Evolutionary conservation across 257 asterid species (phyloP).

Genomic region (Linderniella brevidens): DNA sequence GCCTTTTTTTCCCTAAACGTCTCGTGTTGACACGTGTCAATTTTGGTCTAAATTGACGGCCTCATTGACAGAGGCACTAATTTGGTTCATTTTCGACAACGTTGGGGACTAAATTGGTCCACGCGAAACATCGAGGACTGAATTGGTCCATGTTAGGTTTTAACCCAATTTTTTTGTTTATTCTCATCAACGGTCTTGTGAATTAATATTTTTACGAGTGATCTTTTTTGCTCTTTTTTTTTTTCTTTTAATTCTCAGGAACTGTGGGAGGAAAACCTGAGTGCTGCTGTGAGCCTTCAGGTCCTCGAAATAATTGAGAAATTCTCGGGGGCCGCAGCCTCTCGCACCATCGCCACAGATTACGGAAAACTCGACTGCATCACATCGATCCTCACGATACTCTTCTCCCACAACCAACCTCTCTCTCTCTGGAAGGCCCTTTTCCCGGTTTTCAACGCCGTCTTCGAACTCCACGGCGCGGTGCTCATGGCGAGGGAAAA

Average conservation of each 20-base stretch:
- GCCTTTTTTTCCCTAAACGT: too few relatives aligned
- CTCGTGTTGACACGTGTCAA: too few relatives aligned
- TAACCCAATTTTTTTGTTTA: too few relatives aligned
- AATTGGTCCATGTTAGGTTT: too few relatives aligned
- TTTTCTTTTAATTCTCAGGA: slow-evolving; percentile 35
- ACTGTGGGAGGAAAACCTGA: slow-evolving; percentile 98
- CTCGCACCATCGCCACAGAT: slow-evolving; percentile 81
- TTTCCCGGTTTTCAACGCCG: slow-evolving; percentile 67
- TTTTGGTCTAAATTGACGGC: too few relatives aligned
- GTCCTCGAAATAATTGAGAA: slow-evolving; percentile 77
- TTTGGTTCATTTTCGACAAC: too few relatives aligned
- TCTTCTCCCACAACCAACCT: slow-evolving; percentile 84
- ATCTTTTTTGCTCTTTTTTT: slow-evolving; percentile 7
- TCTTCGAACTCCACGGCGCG: slow-evolving; percentile 91
- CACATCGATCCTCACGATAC: slow-evolving; percentile 66
- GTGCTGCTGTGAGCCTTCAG: slow-evolving; percentile 91
- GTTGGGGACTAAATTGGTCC: too few relatives aligned
- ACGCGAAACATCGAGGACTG: too few relatives aligned
- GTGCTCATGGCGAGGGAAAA: slow-evolving; percentile 96
- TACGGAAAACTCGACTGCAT: slow-evolving; percentile 96
- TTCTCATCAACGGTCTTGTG: not conserved
- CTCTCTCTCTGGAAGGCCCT: slow-evolving; percentile 80
- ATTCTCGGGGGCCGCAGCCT: slow-evolving; percentile 67
- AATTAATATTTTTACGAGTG: slow-evolving; percentile 7
- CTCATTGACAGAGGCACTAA: too few relatives aligned